A percentile compares a stretch with the other conserved stretches of the same genome.
Evolutionary conservation across 768 basidiomycete genomes (phyloP).

Genomic region (Strobilomyces echinocephalus): DNA sequence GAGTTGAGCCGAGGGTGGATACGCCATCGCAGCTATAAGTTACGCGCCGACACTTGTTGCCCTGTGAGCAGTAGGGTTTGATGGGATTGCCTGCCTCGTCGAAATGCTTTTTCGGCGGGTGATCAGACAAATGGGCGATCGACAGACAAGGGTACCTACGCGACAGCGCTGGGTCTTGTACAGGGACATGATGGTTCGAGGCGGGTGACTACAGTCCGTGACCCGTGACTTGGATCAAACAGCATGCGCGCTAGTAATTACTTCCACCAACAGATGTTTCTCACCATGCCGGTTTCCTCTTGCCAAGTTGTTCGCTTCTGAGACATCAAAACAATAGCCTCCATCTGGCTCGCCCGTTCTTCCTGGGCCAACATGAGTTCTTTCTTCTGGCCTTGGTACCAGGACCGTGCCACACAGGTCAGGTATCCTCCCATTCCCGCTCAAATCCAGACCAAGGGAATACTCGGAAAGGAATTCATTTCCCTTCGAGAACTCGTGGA

Average conservation of each 20-base stretch:
- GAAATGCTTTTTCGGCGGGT: constrained; percentile 39
- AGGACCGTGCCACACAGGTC: constrained; percentile 15
- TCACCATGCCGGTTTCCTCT: not conserved
- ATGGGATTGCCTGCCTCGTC: constrained; percentile 40
- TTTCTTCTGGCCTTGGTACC: constrained; percentile 14
- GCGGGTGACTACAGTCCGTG: constrained; percentile 15
- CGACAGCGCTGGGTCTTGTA: constrained; percentile 48
- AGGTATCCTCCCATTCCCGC: constrained; percentile 20
- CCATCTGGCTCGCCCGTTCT: not conserved
- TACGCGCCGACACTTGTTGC: constrained; percentile 46
- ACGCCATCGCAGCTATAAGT: constrained; percentile 6
- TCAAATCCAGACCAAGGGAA: constrained; percentile 15
- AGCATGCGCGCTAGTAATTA: no score
- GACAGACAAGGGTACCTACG: constrained; percentile 29
- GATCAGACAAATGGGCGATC: constrained; percentile 13
- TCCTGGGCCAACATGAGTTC: constrained; percentile 14
- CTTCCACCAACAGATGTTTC: not conserved
- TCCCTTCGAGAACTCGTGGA: constrained; percentile 31
- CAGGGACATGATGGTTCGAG: constrained; percentile 26
- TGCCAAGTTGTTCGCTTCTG: constrained; percentile 1
- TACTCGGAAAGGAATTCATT: constrained; percentile 7
- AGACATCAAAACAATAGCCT: not conserved
- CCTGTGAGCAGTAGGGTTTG: constrained; percentile 43
- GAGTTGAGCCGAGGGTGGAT: constrained; percentile 5
- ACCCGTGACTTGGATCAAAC: constrained; percentile 13